Evolutionary conservation across 1,139 yeast species (phyloP).

Genomic region (Fermentozyma sake): DNA sequence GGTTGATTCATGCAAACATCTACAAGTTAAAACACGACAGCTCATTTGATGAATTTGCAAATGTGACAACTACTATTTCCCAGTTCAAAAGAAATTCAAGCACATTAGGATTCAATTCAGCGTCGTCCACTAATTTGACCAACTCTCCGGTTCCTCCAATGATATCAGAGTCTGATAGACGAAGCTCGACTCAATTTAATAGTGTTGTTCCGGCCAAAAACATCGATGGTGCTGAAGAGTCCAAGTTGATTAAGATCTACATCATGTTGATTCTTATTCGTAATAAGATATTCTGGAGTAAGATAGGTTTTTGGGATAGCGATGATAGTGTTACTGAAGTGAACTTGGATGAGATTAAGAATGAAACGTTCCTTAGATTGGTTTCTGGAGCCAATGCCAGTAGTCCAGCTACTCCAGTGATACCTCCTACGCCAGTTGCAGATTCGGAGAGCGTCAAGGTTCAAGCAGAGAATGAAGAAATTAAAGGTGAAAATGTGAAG

Average conservation of each 20-base stretch:
- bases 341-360: slow-evolving; percentile 11
- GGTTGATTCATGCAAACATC: slow-evolving; percentile 54
- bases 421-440: not conserved
- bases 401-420: slow-evolving; percentile 1
- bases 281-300: slow-evolving; percentile 71
- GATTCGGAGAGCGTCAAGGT: not conserved
- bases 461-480: slow-evolving; percentile 3
- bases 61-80: slow-evolving; percentile 6
- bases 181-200: not conserved
- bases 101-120: slow-evolving; percentile 4
- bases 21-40: slow-evolving; percentile 30
- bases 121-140: not conserved
- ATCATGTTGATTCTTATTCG: slow-evolving; percentile 27
- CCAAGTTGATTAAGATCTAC: slow-evolving; percentile 19
- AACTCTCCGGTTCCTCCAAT: slow-evolving; percentile 1
- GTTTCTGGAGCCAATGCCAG: slow-evolving; percentile 3
- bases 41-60: slow-evolving; percentile 20
- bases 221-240: slow-evolving; percentile 15
- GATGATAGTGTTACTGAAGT: slow-evolving; percentile 26
- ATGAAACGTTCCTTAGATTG: slow-evolving; percentile 12
- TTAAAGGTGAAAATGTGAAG: slow-evolving; percentile 6
- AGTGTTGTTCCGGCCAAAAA: slow-evolving; percentile 8
- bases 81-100: slow-evolving; percentile 18
- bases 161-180: not conserved
- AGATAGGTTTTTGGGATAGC: slow-evolving; percentile 64